These are phyloP conservation scores for Podaxis pistillaris DNA, from an alignment of 768 basidiomycete species.

Conservation along the genomic window DNA sequence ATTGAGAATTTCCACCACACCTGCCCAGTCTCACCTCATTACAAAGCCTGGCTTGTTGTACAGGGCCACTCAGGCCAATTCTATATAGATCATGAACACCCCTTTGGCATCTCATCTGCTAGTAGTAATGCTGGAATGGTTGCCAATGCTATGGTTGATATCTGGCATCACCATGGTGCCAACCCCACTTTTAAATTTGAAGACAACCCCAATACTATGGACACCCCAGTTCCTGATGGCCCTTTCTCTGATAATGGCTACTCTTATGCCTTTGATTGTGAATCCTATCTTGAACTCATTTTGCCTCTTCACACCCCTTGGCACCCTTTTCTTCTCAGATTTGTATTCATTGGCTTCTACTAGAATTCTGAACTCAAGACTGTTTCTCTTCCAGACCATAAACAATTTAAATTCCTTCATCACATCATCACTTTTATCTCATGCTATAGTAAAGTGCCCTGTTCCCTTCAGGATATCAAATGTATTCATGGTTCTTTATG, in stretches of 20 bases:
- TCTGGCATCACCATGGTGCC: background rate
- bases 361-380: background rate
- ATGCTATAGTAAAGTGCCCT: background rate
- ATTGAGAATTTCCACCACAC: conserved; percentile 31
- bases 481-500: conserved; percentile 29
- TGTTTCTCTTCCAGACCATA: background rate
- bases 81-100: conserved; percentile 16
- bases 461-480: conserved; percentile 6
- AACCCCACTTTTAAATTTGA: background rate
- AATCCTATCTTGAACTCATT: too few relatives aligned
- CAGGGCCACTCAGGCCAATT: conserved; percentile 14
- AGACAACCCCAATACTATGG: background rate
- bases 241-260: too few relatives aligned
- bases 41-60: conserved; percentile 29
- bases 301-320: too few relatives aligned
- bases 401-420: background rate
- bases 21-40: conserved; percentile 23
- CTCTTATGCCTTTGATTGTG: too few relatives aligned
- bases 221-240: too few relatives aligned
- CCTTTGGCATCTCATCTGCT: background rate
- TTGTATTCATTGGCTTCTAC: background rate
- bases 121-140: background rate
- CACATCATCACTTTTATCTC: background rate
- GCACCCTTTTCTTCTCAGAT: too few relatives aligned
- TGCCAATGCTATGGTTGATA: background rate